phyloP scores from a whole-genome alignment of 495 filamentous ascomycete genomes.

The Aspergillus sclerotiicarbonarius region DNA sequence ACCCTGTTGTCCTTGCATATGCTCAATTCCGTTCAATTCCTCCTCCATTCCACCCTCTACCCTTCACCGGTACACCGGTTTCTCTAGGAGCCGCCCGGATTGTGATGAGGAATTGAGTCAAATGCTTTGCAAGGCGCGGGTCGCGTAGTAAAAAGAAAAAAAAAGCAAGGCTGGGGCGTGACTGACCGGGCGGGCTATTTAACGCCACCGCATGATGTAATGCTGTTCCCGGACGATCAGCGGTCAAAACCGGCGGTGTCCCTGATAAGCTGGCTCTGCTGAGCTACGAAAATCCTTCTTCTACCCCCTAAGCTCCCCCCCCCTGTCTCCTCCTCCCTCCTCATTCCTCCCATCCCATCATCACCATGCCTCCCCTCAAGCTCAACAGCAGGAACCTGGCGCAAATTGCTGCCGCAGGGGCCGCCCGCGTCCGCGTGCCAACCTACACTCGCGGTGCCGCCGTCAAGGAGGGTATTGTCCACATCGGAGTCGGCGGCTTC shows the following conservation, averaged over 20 bases:
- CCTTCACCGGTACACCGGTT: too few relatives aligned
- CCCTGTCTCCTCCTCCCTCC: slow-evolving; percentile 1
- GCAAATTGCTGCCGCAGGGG: slow-evolving; percentile 31
- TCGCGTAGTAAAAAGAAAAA: too few relatives aligned
- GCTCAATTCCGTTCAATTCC: too few relatives aligned
- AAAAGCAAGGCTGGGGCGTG: too few relatives aligned
- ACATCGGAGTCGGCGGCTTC: slow-evolving; percentile 50
- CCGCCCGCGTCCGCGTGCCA: slow-evolving; percentile 31
- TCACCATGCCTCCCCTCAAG: slow-evolving; percentile 40
- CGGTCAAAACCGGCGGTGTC: slow-evolving; percentile 25
- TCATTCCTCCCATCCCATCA: slow-evolving; percentile 2
- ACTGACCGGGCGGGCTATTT: too few relatives aligned
- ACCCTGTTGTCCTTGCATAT: too few relatives aligned
- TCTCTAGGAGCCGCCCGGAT: too few relatives aligned
- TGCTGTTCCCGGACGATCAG: slow-evolving; percentile 10
- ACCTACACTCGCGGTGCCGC: slow-evolving; percentile 36
- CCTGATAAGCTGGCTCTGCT: slow-evolving; percentile 1
- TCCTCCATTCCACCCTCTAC: too few relatives aligned
- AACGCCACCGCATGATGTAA: slow-evolving; percentile 19
- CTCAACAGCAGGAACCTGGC: slow-evolving; percentile 40
- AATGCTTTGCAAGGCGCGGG: too few relatives aligned
- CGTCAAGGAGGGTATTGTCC: slow-evolving; percentile 51
- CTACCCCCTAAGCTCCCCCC: background rate
- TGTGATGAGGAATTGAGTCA: too few relatives aligned
- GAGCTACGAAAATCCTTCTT: background rate